Percentiles rank a stretch among this genome's conserved stretches.
These are phyloP conservation scores for Backusella luteola DNA, from an alignment of 192 early-diverging fungal species.

Conservation along the genomic window DNA sequence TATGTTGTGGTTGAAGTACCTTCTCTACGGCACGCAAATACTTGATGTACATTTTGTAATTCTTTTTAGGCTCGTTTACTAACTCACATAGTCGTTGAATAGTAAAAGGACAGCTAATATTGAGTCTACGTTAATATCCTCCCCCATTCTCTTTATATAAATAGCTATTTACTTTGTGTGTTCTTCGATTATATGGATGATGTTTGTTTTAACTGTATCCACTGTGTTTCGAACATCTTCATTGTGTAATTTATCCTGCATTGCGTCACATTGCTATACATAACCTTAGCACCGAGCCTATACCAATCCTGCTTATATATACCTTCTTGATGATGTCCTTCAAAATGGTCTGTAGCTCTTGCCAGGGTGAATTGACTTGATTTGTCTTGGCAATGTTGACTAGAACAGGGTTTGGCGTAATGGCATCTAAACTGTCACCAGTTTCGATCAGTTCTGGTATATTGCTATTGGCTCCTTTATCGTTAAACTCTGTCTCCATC, in stretches of 20 bases:
- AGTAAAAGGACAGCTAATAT: slow-evolving; percentile 13
- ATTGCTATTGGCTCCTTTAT: not conserved
- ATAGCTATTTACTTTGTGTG: not conserved
- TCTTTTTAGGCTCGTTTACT: slow-evolving; percentile 12
- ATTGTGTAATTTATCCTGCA: not conserved
- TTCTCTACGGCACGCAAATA: slow-evolving; percentile 20
- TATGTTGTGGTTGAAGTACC: not conserved
- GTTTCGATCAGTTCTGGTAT: slow-evolving; percentile 14
- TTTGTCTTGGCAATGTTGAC: slow-evolving; percentile 9
- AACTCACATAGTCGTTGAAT: slow-evolving; percentile 23
- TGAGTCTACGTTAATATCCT: not conserved
- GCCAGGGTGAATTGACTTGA: not conserved
- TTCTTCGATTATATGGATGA: slow-evolving; percentile 6
- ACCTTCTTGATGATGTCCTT: not conserved
- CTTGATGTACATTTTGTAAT: slow-evolving; percentile 21
- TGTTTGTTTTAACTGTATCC: slow-evolving; percentile 6
- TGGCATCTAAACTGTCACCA: not conserved
- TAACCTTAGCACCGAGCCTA: too few species aligned
- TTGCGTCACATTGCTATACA: slow-evolving; percentile 11
- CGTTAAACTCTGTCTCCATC: not conserved
- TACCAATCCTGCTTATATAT: not conserved
- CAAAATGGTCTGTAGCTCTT: slow-evolving; percentile 13
- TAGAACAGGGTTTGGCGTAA: not conserved
- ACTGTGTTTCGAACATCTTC: not conserved
- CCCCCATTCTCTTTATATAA: not conserved